A percentile compares a stretch with the other conserved stretches of the same genome.
These are phyloP conservation scores for Paraphoma chrysanthemicola DNA, from an alignment of 2,329 filamentous ascomycete genomes.

Conservation along the genomic window DNA sequence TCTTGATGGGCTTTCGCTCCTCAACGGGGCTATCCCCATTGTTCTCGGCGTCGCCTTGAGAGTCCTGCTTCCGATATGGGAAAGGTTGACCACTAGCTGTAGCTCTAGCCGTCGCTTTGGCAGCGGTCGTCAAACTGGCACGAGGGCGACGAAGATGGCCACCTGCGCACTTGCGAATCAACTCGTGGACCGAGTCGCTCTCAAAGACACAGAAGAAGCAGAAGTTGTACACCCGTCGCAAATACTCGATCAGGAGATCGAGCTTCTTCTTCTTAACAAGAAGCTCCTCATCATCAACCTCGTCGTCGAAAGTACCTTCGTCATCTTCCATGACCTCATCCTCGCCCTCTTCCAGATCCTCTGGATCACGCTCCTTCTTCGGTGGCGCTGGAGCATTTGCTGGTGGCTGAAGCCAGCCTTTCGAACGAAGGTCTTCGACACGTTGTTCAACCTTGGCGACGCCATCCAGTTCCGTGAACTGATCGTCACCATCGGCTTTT, in stretches of 20 bases:
- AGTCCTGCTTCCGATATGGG: slow-evolving; percentile 78
- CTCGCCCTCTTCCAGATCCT: slow-evolving; percentile 78
- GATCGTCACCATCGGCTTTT: slow-evolving; percentile 68
- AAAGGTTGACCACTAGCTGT: slow-evolving; percentile 84
- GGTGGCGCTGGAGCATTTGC: slow-evolving; percentile 57
- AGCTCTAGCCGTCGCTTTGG: slow-evolving; percentile 83
- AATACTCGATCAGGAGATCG: slow-evolving; percentile 93
- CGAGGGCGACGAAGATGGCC: slow-evolving; percentile 94
- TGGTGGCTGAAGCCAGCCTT: slow-evolving; percentile 77
- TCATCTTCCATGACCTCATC: slow-evolving; percentile 67
- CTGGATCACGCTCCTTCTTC: slow-evolving; percentile 69
- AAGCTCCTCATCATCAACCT: slow-evolving; percentile 88
- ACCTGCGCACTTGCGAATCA: slow-evolving; percentile 93
- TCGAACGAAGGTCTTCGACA: slow-evolving; percentile 79
- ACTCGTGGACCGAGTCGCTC: slow-evolving; percentile 94
- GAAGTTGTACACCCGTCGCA: slow-evolving; percentile 96
- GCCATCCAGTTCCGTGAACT: slow-evolving; percentile 61
- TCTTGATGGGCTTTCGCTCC: slow-evolving; percentile 71
- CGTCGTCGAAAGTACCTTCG: slow-evolving; percentile 72
- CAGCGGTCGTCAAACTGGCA: slow-evolving; percentile 80
- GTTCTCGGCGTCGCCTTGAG: slow-evolving; percentile 69
- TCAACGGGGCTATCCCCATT: slow-evolving; percentile 72
- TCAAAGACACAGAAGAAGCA: slow-evolving; percentile 99
- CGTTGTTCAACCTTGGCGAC: slow-evolving; percentile 83
- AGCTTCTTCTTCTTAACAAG: slow-evolving; percentile 95